Evolutionary conservation across 2,329 filamentous ascomycete genomes (phyloP).

Genomic region (Davidsoniella eucalypti): DNA sequence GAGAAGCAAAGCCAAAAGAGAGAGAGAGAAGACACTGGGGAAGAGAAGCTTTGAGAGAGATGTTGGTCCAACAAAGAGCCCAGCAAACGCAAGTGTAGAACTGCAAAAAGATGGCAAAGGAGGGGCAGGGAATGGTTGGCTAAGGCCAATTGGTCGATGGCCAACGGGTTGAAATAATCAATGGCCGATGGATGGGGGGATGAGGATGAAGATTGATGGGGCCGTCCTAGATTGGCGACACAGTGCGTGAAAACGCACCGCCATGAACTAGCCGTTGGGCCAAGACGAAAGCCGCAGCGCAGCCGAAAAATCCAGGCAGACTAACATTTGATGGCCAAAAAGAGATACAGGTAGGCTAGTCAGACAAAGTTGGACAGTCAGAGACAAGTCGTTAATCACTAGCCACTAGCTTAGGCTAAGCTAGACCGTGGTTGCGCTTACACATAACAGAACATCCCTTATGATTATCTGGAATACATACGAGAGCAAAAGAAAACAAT

Average conservation of each 20-base stretch:
- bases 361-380: too few relatives aligned
- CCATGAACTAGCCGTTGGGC: conserved; percentile 3
- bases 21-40: too few relatives aligned
- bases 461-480: too few relatives aligned
- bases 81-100: background rate
- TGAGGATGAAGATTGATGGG: conserved; percentile 1
- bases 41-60: background rate
- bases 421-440: too few relatives aligned
- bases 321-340: too few relatives aligned
- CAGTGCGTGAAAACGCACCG: conserved; percentile 3
- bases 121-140: background rate
- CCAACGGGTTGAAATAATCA: background rate
- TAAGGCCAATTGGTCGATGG: background rate
- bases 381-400: too few relatives aligned
- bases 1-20: too few relatives aligned
- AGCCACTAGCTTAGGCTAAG: too few relatives aligned
- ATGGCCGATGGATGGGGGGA: conserved; percentile 4
- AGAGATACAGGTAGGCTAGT: too few relatives aligned
- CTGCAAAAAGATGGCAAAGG: background rate
- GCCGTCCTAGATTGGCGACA: background rate
- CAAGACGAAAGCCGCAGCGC: background rate
- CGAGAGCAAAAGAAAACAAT: background rate
- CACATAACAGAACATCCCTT: too few relatives aligned
- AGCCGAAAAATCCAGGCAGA: too few relatives aligned
- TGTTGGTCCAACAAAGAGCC: background rate